Percentiles rank a stretch among this genome's conserved stretches.
These are phyloP conservation scores for Globisporangium okanoganense DNA, from an alignment of 352 stramenopile genomes.

Conservation along the genomic window DNA sequence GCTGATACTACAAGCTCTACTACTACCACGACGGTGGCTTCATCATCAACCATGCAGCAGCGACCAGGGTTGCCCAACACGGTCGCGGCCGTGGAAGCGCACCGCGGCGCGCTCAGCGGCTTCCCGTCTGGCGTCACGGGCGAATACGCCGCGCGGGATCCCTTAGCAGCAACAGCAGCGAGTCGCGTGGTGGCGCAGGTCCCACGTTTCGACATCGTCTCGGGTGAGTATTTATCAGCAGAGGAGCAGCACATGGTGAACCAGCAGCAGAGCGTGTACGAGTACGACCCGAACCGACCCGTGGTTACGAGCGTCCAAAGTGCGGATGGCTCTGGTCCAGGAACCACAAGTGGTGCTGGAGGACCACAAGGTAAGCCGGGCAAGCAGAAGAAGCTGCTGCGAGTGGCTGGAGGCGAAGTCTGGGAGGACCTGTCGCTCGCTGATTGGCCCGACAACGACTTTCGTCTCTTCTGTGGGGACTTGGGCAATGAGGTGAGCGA, in stretches of 20 bases:
- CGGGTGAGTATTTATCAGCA: constrained; percentile 50
- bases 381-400: constrained; percentile 53
- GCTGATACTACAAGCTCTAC: not conserved
- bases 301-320: constrained; percentile 5
- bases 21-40: not conserved
- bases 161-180: not conserved
- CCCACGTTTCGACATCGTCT: constrained; percentile 65
- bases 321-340: not conserved
- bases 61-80: constrained; percentile 37
- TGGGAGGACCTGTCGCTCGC: constrained; percentile 91
- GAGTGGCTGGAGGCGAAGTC: constrained; percentile 79
- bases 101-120: constrained; percentile 62
- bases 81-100: constrained; percentile 39
- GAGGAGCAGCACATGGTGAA: constrained; percentile 83
- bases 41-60: not conserved
- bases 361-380: not conserved
- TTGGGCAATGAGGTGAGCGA: constrained; percentile 92
- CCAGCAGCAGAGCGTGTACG: constrained; percentile 81
- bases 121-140: constrained; percentile 54
- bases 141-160: constrained; percentile 30
- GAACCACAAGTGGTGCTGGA: too few relatives aligned
- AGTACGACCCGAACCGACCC: constrained; percentile 66
- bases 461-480: constrained; percentile 95
- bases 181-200: constrained; percentile 20
- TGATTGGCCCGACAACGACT: constrained; percentile 96